These are phyloP conservation scores for Penicillium sp. DNA, from an alignment of 2,329 filamentous ascomycete genomes.

Conservation along the genomic window DNA sequence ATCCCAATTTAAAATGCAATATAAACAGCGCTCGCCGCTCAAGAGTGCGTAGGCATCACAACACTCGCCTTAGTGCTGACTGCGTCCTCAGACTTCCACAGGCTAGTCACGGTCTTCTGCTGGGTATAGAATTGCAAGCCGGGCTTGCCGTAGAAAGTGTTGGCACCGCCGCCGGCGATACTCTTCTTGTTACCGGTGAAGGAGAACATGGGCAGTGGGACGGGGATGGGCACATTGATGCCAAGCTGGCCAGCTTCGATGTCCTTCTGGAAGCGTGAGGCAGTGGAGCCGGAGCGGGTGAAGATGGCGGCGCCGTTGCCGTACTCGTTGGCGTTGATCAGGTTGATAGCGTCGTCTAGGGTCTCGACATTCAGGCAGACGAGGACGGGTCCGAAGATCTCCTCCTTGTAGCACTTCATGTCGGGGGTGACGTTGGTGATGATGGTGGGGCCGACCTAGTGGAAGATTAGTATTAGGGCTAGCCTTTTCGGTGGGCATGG, in stretches of 20 bases:
- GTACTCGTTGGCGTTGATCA: constrained; percentile 68
- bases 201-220: constrained; percentile 63
- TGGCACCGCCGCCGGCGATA: constrained; percentile 86
- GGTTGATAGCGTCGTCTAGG: constrained; percentile 62
- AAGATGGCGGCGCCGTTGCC: constrained; percentile 69
- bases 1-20: background rate
- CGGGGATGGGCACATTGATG: constrained; percentile 68
- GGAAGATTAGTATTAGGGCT: background rate
- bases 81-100: constrained; percentile 86
- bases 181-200: constrained; percentile 81
- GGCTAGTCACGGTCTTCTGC: constrained; percentile 91
- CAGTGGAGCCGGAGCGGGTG: constrained; percentile 62
- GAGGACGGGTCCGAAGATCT: constrained; percentile 68
- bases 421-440: constrained; percentile 66
- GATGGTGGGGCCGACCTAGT: constrained; percentile 62
- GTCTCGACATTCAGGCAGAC: constrained; percentile 62
- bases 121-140: constrained; percentile 96
- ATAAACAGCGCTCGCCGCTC: constrained; percentile 12
- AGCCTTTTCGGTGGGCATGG: background rate
- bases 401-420: constrained; percentile 67
- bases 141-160: constrained; percentile 92
- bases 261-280: constrained; percentile 63
- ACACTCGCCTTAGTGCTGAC: constrained; percentile 82
- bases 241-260: constrained; percentile 68
- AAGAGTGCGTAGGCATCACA: constrained; percentile 76